Conservation (phyloP, 257 asterid genomes). For the Solanum bulbocastanum region DNA sequence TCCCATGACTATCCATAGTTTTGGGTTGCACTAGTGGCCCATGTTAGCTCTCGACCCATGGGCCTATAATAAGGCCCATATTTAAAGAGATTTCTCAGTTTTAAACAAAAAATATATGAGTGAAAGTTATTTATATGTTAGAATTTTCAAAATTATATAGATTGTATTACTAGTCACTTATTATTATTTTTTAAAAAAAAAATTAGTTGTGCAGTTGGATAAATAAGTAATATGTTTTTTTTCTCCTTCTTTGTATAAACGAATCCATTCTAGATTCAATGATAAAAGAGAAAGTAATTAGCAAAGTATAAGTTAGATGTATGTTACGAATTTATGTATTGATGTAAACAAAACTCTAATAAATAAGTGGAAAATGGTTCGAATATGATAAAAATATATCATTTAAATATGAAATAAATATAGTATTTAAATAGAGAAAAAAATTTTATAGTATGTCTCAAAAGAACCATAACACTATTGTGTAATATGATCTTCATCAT, state of each 20-base stretch:
- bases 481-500: background rate
- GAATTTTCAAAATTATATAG: no score
- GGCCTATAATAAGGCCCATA: background rate
- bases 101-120: background rate
- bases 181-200: no score
- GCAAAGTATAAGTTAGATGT: background rate
- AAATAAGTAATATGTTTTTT: no score
- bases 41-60: background rate
- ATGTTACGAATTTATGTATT: background rate
- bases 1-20: background rate
- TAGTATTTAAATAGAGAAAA: no score
- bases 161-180: background rate
- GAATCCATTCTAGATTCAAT: no score
- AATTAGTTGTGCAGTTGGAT: background rate
- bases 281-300: background rate
- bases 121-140: no score
- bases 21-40: background rate
- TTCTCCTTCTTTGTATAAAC: no score
- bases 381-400: no score
- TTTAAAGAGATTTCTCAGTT: background rate
- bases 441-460: no score
- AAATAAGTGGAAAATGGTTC: background rate
- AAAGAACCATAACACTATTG: no score
- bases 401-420: no score
- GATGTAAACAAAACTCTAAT: no score